These are phyloP conservation scores for Candida sp. DNA, from an alignment of 1,139 yeast species.

Conservation along the genomic window DNA sequence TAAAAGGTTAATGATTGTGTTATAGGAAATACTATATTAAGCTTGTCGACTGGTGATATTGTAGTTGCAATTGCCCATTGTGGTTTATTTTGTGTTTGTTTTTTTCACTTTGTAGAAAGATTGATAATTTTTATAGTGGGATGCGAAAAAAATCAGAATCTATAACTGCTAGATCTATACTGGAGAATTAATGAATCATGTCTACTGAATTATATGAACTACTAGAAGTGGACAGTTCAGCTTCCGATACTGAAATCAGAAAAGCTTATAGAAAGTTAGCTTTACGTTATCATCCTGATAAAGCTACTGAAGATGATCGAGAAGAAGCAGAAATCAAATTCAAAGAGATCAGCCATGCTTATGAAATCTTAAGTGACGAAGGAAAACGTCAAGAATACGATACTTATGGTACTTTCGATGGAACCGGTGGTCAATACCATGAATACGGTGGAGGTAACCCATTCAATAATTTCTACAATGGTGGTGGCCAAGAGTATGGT, in stretches of 20 bases:
- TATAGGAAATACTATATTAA: too few relatives aligned
- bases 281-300: constrained; percentile 76
- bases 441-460: constrained; percentile 33
- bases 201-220: constrained; percentile 55
- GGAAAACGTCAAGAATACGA: constrained; percentile 55
- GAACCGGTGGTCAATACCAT: constrained; percentile 9
- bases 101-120: too few relatives aligned
- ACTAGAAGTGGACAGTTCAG: constrained; percentile 62
- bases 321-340: constrained; percentile 68
- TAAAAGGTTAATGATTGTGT: too few relatives aligned
- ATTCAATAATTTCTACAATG: constrained; percentile 36
- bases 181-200: constrained; percentile 5
- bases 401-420: constrained; percentile 47
- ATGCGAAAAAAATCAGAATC: neutral
- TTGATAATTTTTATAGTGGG: neutral
- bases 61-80: too few relatives aligned
- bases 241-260: constrained; percentile 64
- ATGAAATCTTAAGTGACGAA: constrained; percentile 70
- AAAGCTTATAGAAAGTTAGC: constrained; percentile 78
- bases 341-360: constrained; percentile 75
- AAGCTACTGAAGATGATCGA: constrained; percentile 64
- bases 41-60: too few relatives aligned
- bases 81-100: too few relatives aligned
- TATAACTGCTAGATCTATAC: neutral
- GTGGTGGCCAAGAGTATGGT: constrained; percentile 33